A percentile compares a stretch with the other conserved stretches of the same genome.
phyloP scores from a whole-genome alignment of 225 moss, liverwort and hornwort genomes.

The Ulota crispa region DNA sequence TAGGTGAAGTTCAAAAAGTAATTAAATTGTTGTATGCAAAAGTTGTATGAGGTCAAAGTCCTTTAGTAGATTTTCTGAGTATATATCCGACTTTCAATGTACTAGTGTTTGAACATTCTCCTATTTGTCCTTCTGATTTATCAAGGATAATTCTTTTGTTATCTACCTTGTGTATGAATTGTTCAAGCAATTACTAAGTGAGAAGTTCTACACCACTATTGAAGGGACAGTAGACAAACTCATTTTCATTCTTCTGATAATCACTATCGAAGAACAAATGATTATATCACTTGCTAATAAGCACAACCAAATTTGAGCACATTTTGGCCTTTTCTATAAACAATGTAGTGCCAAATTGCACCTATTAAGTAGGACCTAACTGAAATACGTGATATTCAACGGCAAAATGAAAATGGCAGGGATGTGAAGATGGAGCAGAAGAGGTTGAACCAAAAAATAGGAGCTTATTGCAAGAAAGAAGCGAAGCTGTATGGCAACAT shows the following conservation, averaged over 20 bases:
- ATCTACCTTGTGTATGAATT: not conserved
- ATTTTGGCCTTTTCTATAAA: too few relatives aligned
- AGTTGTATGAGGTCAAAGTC: too few relatives aligned
- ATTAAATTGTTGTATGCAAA: too few relatives aligned
- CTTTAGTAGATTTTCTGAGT: too few relatives aligned
- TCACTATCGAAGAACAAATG: not conserved
- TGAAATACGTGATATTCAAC: not conserved
- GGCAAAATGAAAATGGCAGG: constrained; percentile 23
- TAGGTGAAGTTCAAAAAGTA: too few relatives aligned
- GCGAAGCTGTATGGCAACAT: constrained; percentile 86
- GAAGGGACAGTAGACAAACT: not conserved
- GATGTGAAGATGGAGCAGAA: constrained; percentile 52
- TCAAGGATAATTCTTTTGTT: too few relatives aligned
- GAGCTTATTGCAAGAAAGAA: constrained; percentile 70
- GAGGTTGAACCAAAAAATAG: constrained; percentile 62
- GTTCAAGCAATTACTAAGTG: not conserved
- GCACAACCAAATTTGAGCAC: too few relatives aligned
- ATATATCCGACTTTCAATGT: too few relatives aligned
- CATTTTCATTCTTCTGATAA: not conserved
- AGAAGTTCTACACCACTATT: not conserved
- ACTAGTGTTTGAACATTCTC: too few relatives aligned
- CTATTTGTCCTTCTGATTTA: too few relatives aligned
- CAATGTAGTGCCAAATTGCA: too few relatives aligned
- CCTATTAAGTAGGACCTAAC: too few relatives aligned
- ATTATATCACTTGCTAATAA: not conserved